Evolutionary conservation across 306 rosid species (phyloP).

Genomic region (Senna siamea): DNA sequence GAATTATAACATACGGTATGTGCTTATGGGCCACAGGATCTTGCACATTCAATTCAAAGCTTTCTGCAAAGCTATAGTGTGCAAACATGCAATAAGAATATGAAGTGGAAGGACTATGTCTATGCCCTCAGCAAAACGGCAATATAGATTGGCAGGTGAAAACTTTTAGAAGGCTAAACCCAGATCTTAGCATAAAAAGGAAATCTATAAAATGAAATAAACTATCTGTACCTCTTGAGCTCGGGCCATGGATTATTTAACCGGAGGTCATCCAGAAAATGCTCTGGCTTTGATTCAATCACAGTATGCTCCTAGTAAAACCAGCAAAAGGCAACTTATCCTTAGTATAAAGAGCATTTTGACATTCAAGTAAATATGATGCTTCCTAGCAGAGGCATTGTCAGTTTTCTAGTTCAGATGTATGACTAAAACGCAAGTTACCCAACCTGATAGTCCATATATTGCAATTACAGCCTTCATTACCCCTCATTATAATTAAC

Average conservation of each 20-base stretch:
- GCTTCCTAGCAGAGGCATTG: conserved; percentile 14
- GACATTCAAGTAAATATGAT: conserved; percentile 12
- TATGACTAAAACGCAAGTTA: conserved; percentile 25
- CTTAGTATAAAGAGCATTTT: conserved; percentile 33
- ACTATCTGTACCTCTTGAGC: conserved; percentile 68
- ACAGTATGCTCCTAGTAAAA: conserved; percentile 85
- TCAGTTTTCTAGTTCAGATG: conserved; percentile 29
- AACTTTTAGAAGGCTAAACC: conserved; percentile 32
- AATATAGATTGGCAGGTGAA: conserved; percentile 10
- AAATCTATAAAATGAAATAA: conserved; percentile 25
- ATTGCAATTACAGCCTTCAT: conserved; percentile 31
- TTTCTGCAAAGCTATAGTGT: conserved; percentile 68
- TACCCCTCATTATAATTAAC: conserved; percentile 32
- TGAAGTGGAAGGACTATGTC: conserved; percentile 31
- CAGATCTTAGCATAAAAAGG: conserved; percentile 1
- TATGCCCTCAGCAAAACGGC: conserved; percentile 25
- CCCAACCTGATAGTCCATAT: conserved; percentile 3
- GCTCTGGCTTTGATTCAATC: conserved; percentile 96
- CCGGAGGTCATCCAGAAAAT: conserved; percentile 95
- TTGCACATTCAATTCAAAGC: conserved; percentile 69
- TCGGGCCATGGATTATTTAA: conserved; percentile 98
- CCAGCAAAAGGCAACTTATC: conserved; percentile 36
- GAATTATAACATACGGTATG: conserved; percentile 86
- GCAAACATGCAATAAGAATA: conserved; percentile 41
- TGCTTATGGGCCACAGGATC: conserved; percentile 89